phyloP scores from a whole-genome alignment of 225 moss, liverwort and hornwort genomes.

The Physcomitrellopsis africana region DNA sequence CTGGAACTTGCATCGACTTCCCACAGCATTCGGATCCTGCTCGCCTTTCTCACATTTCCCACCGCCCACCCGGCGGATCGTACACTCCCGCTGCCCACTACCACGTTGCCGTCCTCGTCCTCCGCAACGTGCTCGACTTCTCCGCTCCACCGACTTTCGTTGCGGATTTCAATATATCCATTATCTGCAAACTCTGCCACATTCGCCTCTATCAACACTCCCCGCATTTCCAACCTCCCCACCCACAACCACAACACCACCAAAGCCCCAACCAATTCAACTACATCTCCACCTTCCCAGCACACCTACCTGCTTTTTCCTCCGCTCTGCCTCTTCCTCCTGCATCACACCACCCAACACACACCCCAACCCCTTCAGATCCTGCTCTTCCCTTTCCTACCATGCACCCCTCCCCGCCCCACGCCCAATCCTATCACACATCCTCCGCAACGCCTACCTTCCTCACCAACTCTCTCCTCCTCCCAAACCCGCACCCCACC shows the following conservation, averaged over 20 bases:
- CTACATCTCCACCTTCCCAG: neutral
- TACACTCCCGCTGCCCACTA: constrained; percentile 34
- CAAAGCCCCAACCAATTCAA: too few relatives aligned
- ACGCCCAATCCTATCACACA: too few relatives aligned
- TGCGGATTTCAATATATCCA: constrained; percentile 48
- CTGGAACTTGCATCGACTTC: neutral
- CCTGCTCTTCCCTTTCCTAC: neutral
- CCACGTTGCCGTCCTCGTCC: constrained; percentile 70
- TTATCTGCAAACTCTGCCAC: constrained; percentile 42
- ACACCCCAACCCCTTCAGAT: constrained; percentile 19
- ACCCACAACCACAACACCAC: too few relatives aligned
- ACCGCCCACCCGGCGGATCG: constrained; percentile 9
- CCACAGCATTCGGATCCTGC: constrained; percentile 30
- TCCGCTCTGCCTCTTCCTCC: constrained; percentile 58
- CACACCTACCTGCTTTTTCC: constrained; percentile 55
- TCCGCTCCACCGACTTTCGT: constrained; percentile 34
- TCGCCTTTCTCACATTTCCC: constrained; percentile 24
- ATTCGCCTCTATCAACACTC: neutral
- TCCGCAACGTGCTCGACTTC: constrained; percentile 47
- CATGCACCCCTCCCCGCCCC: too few relatives aligned
- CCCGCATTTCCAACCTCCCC: too few relatives aligned
- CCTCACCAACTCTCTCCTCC: too few relatives aligned
- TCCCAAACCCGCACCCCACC: too few relatives aligned
- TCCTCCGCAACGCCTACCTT: too few relatives aligned
- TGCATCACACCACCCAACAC: constrained; percentile 28